Conservation (phyloP, 805 yeast genomes). For the Sungouiozyma intestinalis region DNA sequence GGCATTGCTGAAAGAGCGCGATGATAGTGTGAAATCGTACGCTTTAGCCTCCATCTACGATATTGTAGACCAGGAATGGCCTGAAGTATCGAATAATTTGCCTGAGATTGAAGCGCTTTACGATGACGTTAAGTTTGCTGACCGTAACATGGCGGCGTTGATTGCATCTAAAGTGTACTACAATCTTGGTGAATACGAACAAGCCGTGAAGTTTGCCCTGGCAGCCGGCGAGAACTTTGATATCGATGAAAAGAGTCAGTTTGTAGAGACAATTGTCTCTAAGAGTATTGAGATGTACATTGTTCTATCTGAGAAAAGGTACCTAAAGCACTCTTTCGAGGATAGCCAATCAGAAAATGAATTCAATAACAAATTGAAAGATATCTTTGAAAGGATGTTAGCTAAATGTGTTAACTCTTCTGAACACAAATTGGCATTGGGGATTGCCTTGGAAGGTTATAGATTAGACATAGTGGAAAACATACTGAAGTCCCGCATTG, state of each 20-base stretch:
- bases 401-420: conserved; percentile 60
- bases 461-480: conserved; percentile 69
- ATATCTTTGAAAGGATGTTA: conserved; percentile 80
- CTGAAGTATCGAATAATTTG: conserved; percentile 88
- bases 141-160: conserved; percentile 78
- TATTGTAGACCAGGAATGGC: conserved; percentile 89
- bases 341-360: conserved; percentile 16
- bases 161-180: conserved; percentile 85
- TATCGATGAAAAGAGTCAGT: conserved; percentile 64
- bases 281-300: conserved; percentile 84
- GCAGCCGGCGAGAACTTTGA: conserved; percentile 76
- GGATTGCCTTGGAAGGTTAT: conserved; percentile 81
- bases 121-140: conserved; percentile 71
- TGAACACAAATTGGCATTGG: conserved; percentile 74
- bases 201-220: conserved; percentile 81
- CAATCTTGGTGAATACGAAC: conserved; percentile 86
- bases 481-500: conserved; percentile 37
- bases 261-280: conserved; percentile 85
- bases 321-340: conserved; percentile 15
- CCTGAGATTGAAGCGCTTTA: conserved; percentile 82
- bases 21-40: conserved; percentile 62
- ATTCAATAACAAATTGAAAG: conserved; percentile 52
- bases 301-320: conserved; percentile 43
- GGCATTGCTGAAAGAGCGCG: conserved; percentile 80
- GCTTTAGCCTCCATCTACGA: conserved; percentile 75